These are phyloP conservation scores for Mycena albidolilacea DNA, from an alignment of 768 basidiomycete species.

Conservation along the genomic window DNA sequence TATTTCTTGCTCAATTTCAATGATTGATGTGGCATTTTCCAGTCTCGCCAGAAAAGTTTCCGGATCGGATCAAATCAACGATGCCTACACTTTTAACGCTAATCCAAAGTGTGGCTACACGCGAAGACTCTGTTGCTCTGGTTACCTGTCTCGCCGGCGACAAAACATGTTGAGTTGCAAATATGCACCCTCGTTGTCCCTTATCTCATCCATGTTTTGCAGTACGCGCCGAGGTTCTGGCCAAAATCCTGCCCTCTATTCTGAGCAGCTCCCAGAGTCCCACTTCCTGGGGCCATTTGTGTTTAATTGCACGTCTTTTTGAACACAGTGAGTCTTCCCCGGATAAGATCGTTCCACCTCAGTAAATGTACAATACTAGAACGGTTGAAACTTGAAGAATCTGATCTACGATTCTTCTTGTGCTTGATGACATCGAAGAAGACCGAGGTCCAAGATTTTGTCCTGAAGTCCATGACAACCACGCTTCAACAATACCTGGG, in stretches of 20 bases:
- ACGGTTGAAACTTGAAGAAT: conserved; percentile 10
- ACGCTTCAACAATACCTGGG: conserved; percentile 2
- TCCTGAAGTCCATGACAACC: conserved; percentile 16
- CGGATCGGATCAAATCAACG: conserved; percentile 11
- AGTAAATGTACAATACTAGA: not conserved
- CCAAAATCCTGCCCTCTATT: not conserved
- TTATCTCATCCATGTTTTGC: not conserved
- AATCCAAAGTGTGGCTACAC: not conserved
- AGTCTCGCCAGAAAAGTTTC: not conserved
- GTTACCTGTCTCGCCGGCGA: conserved; percentile 7
- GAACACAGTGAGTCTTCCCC: not conserved
- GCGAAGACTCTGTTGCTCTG: not conserved
- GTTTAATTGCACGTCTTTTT: conserved; percentile 9
- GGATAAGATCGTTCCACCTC: not conserved
- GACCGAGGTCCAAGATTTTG: conserved; percentile 14
- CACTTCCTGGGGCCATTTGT: conserved; percentile 15
- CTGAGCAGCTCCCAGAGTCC: not conserved
- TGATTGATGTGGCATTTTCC: not conserved
- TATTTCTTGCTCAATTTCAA: not conserved
- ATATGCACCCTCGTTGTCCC: not conserved
- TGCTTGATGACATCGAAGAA: conserved; percentile 8
- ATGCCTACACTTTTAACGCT: conserved; percentile 17
- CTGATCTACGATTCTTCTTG: conserved; percentile 15
- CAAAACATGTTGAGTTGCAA: not conserved
- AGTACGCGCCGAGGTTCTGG: conserved; percentile 7